Evolutionary conservation across 2,329 filamentous ascomycete genomes (phyloP), one percentile per base, ranked within the genome.

Genomic region (Fusarium buxicola): DNA sequence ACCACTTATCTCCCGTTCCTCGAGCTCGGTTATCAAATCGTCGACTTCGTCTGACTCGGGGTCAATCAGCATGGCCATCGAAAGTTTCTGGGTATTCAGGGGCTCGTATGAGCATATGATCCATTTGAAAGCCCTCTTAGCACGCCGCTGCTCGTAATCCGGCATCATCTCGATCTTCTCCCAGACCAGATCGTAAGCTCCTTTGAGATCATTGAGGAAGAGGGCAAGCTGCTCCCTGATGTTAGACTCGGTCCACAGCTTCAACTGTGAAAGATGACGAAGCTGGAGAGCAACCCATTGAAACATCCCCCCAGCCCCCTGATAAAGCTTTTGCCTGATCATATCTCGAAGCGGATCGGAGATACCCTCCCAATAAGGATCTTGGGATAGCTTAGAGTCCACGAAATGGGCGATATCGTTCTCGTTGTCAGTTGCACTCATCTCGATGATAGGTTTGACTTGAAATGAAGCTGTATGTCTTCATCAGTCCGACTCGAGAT

Each of bases 291-390:
- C 24, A 11, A 30, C 51, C 50, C 50, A 60, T n/a, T 55, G 56
- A 27, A 60, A 60, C 56, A 60, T 60, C 7, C 51, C 56, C 3
- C 50, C n/a, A 25, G 45, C 55, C 9, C 24, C n/a, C 12, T 12
- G 8, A 10, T 21, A 21, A 1, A 60, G 18, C 8, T 18, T 24
- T 36, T 30, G n/a, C 27, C 12, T 15, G 25, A 48, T 44, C 7
- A 34, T n/a, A 4, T 48, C 4, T 21, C 15, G 24, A 11, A 36
- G 38, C 15, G n/a, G 6, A 3, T 7, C 3, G 1, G 24, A 6
- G 3, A 50, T 12, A 12, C 13, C 30, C 4, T 35, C 8, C 52
- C 52, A 55, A 7, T 27, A 18, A 18, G 18, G 13, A 13, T 44
- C 31, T 15, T 28, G 27, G 4, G 30, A 44, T 10, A 56, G 27